phyloP scores from a whole-genome alignment of 441 rosid genomes.

The Populus hybrid region DNA sequence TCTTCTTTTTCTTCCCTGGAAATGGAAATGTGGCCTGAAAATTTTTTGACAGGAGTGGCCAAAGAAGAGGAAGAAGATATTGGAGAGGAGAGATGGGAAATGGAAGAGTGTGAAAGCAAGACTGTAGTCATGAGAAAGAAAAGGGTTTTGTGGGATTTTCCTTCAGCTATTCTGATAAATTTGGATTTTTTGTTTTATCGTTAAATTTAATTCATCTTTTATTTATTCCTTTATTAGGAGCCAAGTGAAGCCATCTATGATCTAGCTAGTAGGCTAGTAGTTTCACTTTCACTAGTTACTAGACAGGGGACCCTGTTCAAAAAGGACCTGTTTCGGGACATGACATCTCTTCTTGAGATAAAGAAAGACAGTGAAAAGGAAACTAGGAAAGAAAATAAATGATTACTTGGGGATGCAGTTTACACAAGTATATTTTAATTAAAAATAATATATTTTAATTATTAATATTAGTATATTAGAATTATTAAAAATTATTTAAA shows the following conservation, averaged over 20 bases:
- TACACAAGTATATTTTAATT: too few relatives aligned
- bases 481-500: too few relatives aligned
- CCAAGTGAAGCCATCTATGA: not conserved
- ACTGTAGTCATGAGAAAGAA: not conserved
- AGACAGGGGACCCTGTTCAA: not conserved
- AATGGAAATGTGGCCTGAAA: not conserved
- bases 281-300: too few relatives aligned
- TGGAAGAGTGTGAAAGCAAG: conserved; percentile 1
- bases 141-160: not conserved
- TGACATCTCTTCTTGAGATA: too few relatives aligned
- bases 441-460: too few relatives aligned
- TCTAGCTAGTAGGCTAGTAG: too few relatives aligned
- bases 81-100: not conserved
- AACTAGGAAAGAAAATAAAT: too few relatives aligned
- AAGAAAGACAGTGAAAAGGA: too few relatives aligned
- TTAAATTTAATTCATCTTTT: not conserved
- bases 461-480: too few relatives aligned
- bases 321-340: not conserved
- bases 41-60: not conserved
- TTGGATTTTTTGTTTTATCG: not conserved
- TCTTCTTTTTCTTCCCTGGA: not conserved
- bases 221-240: not conserved
- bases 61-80: not conserved
- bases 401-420: too few relatives aligned
- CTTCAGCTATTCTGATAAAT: not conserved